Evolutionary conservation across 192 early-diverging fungal species (phyloP).

Genomic region (Endogone sp.): DNA sequence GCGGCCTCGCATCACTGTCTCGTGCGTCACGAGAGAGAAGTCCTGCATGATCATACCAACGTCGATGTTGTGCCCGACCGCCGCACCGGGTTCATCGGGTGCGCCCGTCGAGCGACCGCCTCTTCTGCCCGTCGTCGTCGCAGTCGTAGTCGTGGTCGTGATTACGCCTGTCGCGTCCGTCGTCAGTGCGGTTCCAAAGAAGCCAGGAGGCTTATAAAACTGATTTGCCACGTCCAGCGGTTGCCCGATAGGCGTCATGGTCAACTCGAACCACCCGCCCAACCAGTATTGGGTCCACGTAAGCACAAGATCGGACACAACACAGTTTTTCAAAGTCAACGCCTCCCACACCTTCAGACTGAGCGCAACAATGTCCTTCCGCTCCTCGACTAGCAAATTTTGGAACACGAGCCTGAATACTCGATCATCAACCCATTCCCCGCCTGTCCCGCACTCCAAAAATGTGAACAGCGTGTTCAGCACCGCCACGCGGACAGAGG

Average conservation of each 20-base stretch:
- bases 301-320: slow-evolving; percentile 19
- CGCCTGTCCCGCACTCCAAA: slow-evolving; percentile 45
- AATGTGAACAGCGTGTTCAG: slow-evolving; percentile 78
- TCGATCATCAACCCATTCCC: slow-evolving; percentile 65
- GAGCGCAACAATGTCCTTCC: slow-evolving; percentile 52
- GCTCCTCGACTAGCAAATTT: slow-evolving; percentile 90
- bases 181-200: slow-evolving; percentile 29
- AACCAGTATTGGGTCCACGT: slow-evolving; percentile 26
- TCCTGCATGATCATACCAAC: slow-evolving; percentile 91
- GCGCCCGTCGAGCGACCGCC: slow-evolving; percentile 6
- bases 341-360: slow-evolving; percentile 67
- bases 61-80: slow-evolving; percentile 72
- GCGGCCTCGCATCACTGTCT: slow-evolving; percentile 79
- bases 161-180: slow-evolving; percentile 7
- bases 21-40: slow-evolving; percentile 71
- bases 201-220: slow-evolving; percentile 37
- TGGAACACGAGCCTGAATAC: slow-evolving; percentile 82
- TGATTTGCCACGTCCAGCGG: slow-evolving; percentile 56
- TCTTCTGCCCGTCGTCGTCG: slow-evolving; percentile 7
- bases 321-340: slow-evolving; percentile 28
- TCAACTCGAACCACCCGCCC: slow-evolving; percentile 61
- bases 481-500: slow-evolving; percentile 78
- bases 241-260: slow-evolving; percentile 86
- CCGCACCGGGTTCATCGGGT: slow-evolving; percentile 25
- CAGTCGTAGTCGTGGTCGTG: slow-evolving; percentile 1